Base-by-base conservation (phyloP, 1,284 basidiomycete genomes). In the Bondarzewia mesenterica region DNA sequence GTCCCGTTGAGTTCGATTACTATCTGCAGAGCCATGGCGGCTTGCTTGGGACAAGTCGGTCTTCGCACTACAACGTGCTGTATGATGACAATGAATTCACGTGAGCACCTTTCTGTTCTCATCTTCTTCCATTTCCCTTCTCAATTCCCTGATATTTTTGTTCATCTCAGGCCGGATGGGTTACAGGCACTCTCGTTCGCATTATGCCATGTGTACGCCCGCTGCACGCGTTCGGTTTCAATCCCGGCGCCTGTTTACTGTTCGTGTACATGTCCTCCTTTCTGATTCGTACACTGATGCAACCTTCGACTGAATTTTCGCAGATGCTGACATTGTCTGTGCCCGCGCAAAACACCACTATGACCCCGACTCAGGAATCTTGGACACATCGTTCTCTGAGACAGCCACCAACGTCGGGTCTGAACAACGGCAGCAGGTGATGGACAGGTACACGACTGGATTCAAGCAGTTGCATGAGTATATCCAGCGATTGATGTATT, bases 311-410 rank as follows among this genome's bases (percentile, higher is more conserved):
- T 3, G 4, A 21, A 8, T n/a, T 29, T 42, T 54, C 7, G 15
- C 50, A 89, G 87, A 89, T 61, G 86, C 86, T 7, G 85, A 89
- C 61, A 87, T 89, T 46, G 86, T 90, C n/a, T 90, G 86, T 57
- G 73, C 82, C 2, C 74, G 86, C 5, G 84, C 85, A 0, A 86
- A 85, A 67, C 85, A 86, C 58, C 88, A 90, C 59, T 90, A 85
- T 55, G 81, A 85, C 58, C 86, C 87, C 2, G 64, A 71, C 42
- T 55, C 50, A 21, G 70, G 70, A 21, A 22, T 55, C 29, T 63
- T 64, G 4, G 61, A 80, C 25, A 70, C 82, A 54, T 71, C 82
- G 54, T 70, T 78, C 52, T 73, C 74, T 6, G 80, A 82, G 36
- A 70, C 75, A 0, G 72, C 63, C 20, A 75, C 70, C 3, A 71